Evolutionary conservation across 345 rosid species (phyloP).

Genomic region (Pistacia atlantica): DNA sequence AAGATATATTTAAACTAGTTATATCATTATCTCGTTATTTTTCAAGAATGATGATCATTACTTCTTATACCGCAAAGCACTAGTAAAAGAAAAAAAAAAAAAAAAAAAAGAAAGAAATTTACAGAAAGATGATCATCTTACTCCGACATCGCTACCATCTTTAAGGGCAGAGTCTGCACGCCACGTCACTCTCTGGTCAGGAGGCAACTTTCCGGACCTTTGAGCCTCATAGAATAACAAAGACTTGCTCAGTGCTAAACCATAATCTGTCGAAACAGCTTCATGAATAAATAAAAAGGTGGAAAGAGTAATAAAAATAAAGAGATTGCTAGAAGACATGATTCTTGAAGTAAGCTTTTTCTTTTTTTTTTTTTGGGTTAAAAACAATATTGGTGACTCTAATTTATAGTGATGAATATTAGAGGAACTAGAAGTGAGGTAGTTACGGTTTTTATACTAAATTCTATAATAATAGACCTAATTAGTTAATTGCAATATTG

Average conservation of each 20-base stretch:
- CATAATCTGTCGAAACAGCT: conserved; percentile 43
- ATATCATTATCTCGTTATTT: background rate
- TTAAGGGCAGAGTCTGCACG: conserved; percentile 63
- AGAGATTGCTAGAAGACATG: conserved; percentile 5
- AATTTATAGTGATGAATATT: too few relatives aligned
- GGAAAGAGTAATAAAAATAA: conserved; percentile 20
- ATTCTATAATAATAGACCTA: too few relatives aligned
- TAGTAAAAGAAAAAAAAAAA: too few relatives aligned
- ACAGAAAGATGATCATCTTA: conserved; percentile 11
- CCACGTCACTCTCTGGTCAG: conserved; percentile 61
- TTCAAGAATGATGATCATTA: background rate
- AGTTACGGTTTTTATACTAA: too few relatives aligned
- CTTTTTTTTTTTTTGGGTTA: too few relatives aligned
- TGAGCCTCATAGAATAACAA: conserved; percentile 25
- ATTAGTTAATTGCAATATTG: too few relatives aligned
- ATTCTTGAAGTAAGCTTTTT: too few relatives aligned
- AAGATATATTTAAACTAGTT: too few relatives aligned
- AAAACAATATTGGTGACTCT: too few relatives aligned
- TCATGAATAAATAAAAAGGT: conserved; percentile 22
- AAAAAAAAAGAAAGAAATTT: too few relatives aligned
- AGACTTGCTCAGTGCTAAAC: conserved; percentile 59
- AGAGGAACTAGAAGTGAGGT: too few relatives aligned
- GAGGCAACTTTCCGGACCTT: conserved; percentile 71
- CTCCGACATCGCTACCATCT: conserved; percentile 53
- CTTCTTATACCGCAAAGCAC: too few relatives aligned